Evolutionary conservation across 164 flowering plant species (phyloP).

Genomic region (Nymphaea thermarum): DNA sequence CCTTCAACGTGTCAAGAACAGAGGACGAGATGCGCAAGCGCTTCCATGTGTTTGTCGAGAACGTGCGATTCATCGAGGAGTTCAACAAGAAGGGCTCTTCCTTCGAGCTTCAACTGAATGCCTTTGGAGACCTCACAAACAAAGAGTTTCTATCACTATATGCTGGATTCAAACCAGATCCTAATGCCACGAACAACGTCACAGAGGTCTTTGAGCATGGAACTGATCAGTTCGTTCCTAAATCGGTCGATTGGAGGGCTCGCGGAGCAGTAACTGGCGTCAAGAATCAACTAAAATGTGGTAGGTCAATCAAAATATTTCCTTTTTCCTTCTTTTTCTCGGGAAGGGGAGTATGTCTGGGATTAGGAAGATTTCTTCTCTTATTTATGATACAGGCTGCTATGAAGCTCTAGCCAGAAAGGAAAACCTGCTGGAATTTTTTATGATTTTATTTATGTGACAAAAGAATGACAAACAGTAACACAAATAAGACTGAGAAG

Average conservation of each 20-base stretch:
- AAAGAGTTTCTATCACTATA: slow-evolving; percentile 16
- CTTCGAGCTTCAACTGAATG: slow-evolving; percentile 15
- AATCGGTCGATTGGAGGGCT: not conserved
- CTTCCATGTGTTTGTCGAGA: slow-evolving; percentile 20
- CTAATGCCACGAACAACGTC: not conserved
- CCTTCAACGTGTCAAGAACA: not conserved
- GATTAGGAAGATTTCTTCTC: too few relatives aligned
- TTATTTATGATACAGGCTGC: too few relatives aligned
- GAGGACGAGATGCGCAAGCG: slow-evolving; percentile 11
- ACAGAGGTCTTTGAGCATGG: not conserved
- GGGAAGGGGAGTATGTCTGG: too few relatives aligned
- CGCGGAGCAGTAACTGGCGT: not conserved
- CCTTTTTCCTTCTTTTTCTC: not conserved
- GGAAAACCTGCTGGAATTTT: too few relatives aligned
- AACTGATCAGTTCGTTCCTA: not conserved
- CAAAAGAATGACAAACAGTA: too few relatives aligned
- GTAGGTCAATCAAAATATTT: not conserved
- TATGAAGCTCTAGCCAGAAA: too few relatives aligned
- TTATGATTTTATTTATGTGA: too few relatives aligned
- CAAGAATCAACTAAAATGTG: not conserved
- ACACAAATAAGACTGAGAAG: too few relatives aligned
- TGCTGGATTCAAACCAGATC: slow-evolving; percentile 9
- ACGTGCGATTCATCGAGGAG: slow-evolving; percentile 16
- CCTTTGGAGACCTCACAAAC: slow-evolving; percentile 19
- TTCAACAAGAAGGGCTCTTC: slow-evolving; percentile 5